phyloP scores from a whole-genome alignment of 2,329 filamentous ascomycete genomes.

The Pseudogymnoascus sp. region DNA sequence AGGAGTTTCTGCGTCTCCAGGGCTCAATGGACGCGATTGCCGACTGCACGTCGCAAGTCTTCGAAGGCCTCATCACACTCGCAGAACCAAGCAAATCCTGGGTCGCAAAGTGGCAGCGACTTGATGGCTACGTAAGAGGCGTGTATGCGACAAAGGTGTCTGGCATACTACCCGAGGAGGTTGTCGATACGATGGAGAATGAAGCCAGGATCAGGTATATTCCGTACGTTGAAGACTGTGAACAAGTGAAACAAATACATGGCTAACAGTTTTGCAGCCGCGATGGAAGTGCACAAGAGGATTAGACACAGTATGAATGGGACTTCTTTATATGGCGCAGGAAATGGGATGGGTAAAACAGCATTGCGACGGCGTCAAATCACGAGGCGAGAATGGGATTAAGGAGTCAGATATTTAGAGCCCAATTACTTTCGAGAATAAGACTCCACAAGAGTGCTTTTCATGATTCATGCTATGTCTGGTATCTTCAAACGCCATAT shows the following conservation, averaged over 20 bases:
- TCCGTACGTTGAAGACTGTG: slow-evolving; percentile 35
- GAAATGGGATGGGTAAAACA: background rate
- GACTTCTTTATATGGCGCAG: slow-evolving; percentile 5
- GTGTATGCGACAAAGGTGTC: slow-evolving; percentile 94
- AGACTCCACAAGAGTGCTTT: background rate
- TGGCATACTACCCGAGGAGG: slow-evolving; percentile 63
- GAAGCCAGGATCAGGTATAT: slow-evolving; percentile 58
- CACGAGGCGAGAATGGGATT: slow-evolving; percentile 18
- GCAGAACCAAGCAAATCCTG: slow-evolving; percentile 77
- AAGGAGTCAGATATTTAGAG: slow-evolving; percentile 15
- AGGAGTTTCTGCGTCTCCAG: slow-evolving; percentile 77
- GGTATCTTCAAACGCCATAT: slow-evolving; percentile 8
- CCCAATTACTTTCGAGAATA: slow-evolving; percentile 10
- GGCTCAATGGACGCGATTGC: slow-evolving; percentile 73
- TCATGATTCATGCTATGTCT: background rate
- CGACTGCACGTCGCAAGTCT: slow-evolving; percentile 92
- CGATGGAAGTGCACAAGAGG: slow-evolving; percentile 47
- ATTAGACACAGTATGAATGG: slow-evolving; percentile 15
- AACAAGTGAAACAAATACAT: background rate
- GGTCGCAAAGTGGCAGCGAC: slow-evolving; percentile 93
- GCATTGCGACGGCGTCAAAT: slow-evolving; percentile 7
- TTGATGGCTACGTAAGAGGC: slow-evolving; percentile 80
- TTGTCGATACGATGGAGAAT: slow-evolving; percentile 51
- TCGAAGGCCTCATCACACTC: slow-evolving; percentile 83
- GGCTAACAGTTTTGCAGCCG: slow-evolving; percentile 33